phyloP scores from a whole-genome alignment of 176 grass and related monocot species.

The Hordeum marinum region DNA sequence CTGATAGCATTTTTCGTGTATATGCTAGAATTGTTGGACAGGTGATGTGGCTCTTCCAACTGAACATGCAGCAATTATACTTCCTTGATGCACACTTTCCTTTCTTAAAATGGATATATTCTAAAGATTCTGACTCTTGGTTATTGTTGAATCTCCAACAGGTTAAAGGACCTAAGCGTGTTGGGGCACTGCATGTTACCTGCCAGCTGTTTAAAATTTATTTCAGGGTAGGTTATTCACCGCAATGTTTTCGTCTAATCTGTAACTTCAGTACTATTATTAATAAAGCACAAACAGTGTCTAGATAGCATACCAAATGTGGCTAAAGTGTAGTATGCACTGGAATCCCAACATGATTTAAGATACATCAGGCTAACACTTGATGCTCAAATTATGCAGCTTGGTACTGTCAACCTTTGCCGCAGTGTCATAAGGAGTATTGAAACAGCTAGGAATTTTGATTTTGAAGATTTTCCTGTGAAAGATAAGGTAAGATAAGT shows the following conservation, averaged over 20 bases:
- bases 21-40: neutral
- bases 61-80: neutral
- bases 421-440: constrained; percentile 95
- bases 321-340: neutral
- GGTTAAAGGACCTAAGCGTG: constrained; percentile 94
- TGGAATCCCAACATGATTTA: neutral
- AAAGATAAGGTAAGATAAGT: constrained; percentile 70
- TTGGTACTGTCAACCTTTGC: constrained; percentile 95
- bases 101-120: neutral
- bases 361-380: neutral
- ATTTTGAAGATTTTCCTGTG: constrained; percentile 93
- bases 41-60: neutral
- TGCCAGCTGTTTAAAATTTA: constrained; percentile 99
- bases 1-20: constrained; percentile 12
- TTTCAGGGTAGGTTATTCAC: constrained; percentile 62
- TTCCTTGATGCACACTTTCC: neutral
- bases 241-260: neutral
- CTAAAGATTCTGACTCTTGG: neutral
- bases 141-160: constrained; percentile 16
- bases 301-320: neutral
- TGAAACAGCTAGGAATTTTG: constrained; percentile 91
- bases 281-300: neutral
- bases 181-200: constrained; percentile 90
- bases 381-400: constrained; percentile 61
- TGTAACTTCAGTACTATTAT: neutral